Evolutionary conservation across 202 grass and related monocot genomes (phyloP), one percentile per base, ranked within the genome.

Genomic region (Bolboschoenoplectus hybrid): DNA sequence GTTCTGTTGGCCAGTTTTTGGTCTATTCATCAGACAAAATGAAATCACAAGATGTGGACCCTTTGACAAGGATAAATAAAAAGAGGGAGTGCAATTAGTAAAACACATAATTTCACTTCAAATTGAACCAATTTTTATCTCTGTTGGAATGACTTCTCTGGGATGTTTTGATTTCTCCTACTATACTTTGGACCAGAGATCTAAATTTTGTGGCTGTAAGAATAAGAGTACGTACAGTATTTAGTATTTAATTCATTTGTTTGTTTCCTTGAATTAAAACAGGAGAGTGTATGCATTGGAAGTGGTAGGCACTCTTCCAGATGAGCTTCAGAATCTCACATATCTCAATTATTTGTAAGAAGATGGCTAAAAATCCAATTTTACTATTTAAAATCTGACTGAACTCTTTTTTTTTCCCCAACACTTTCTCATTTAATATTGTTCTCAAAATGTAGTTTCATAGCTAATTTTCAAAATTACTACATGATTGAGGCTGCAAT

Each of bases 311-410:
- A 74, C 69, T 70, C 88, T 94, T 56, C 90, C 92, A 11, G 64
- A 71, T 6, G 90, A 94, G 85, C 82, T 92, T 50, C 85, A 92
- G 58, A 85, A 87, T 67, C 36, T 94, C 36, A 87, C 70, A 4
- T 81, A 83, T 61, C 86, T 94, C 16, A 41, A 8, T 12, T 74
- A 89, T 64, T 43, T 94, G 92, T 94, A 94, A 74, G 92, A 19
- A 61, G 7, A 80, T 60, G 41, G 14, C 55, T 80, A 19, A 41
- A 80, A 80, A 5, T 7, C 36, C 12, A 3, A 2, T 14, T 6
- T 34, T 1, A 36, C 47, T 53, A 50, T 32, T 51, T 32, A 34
- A 75, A 36, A 51, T 51, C 13, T 6, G 36, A 68, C 8, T 65
- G 20, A 35, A 10, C 2, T 16, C 6, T 14, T 3, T 35, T 45